phyloP scores from a whole-genome alignment of 768 basidiomycete species.

The Macrolepiota fuliginosa region DNA sequence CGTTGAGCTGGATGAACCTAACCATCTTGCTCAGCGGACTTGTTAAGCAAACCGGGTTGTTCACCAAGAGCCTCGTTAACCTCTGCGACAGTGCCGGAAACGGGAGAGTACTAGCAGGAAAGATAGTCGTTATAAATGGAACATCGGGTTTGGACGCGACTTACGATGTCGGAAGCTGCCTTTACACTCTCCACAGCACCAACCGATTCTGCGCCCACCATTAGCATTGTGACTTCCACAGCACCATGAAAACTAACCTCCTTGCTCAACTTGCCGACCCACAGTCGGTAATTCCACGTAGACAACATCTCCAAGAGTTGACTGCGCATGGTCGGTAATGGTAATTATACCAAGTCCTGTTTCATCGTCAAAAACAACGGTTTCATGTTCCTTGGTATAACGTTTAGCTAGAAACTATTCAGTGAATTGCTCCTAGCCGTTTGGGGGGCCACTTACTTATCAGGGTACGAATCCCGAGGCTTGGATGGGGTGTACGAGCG shows the following conservation, averaged over 20 bases:
- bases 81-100: constrained; percentile 79
- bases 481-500: constrained; percentile 23
- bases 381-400: constrained; percentile 89
- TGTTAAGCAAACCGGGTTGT: constrained; percentile 84
- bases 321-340: constrained; percentile 92
- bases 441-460: constrained; percentile 46
- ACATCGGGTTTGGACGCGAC: constrained; percentile 12
- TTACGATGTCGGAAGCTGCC: constrained; percentile 90
- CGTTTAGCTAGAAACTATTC: constrained; percentile 51
- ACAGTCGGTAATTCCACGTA: constrained; percentile 85
- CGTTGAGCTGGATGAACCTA: constrained; percentile 17
- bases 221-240: neutral
- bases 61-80: constrained; percentile 70
- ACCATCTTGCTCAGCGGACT: constrained; percentile 84
- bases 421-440: neutral
- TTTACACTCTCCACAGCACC: constrained; percentile 97
- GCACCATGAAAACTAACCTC: constrained; percentile 53
- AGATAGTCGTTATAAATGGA: constrained; percentile 12
- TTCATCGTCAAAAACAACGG: constrained; percentile 71
- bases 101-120: constrained; percentile 75
- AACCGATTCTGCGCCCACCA: constrained; percentile 57
- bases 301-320: constrained; percentile 92
- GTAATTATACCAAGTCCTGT: constrained; percentile 77
- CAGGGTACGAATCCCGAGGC: constrained; percentile 41
- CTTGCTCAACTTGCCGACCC: constrained; percentile 62